Conservation (phyloP, 306 rosid genomes). For the Fagus crenata region DNA sequence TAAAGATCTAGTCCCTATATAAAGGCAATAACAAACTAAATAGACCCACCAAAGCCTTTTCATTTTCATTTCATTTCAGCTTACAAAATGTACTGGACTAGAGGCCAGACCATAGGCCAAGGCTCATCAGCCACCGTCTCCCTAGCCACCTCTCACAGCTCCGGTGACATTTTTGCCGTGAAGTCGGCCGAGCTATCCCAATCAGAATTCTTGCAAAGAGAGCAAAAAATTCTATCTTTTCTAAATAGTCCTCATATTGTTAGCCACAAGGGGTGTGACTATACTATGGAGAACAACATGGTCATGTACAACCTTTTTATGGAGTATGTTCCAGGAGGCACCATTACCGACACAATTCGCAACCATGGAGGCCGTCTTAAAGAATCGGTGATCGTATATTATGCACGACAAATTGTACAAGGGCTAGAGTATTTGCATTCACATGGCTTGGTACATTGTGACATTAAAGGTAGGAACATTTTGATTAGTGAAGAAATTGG, state of each 20-base stretch:
- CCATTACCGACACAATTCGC: constrained; percentile 39
- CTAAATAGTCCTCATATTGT: constrained; percentile 58
- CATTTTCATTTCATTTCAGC: neutral
- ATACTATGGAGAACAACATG: constrained; percentile 51
- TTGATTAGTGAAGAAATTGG: constrained; percentile 59
- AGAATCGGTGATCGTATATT: constrained; percentile 35
- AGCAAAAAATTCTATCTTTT: constrained; percentile 60
- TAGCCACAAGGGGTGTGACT: constrained; percentile 57
- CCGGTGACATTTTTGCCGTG: constrained; percentile 52
- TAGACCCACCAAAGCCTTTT: neutral
- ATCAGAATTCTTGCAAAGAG: constrained; percentile 55
- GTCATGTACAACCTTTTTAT: constrained; percentile 66
- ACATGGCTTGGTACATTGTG: constrained; percentile 78
- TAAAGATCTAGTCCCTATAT: constrained; percentile 3
- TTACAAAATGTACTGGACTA: constrained; percentile 66
- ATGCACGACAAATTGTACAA: constrained; percentile 44
- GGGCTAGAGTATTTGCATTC: constrained; percentile 77
- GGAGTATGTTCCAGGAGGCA: constrained; percentile 66
- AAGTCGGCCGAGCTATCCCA: constrained; percentile 60
- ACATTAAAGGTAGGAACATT: constrained; percentile 75
- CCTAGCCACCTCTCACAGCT: constrained; percentile 41
- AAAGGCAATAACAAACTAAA: constrained; percentile 25
- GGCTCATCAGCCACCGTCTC: constrained; percentile 84
- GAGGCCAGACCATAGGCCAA: constrained; percentile 66
- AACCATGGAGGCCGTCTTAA: constrained; percentile 40